Evolutionary conservation across 2,329 filamentous ascomycete species (phyloP).

Genomic region (Colletotrichum phormii): DNA sequence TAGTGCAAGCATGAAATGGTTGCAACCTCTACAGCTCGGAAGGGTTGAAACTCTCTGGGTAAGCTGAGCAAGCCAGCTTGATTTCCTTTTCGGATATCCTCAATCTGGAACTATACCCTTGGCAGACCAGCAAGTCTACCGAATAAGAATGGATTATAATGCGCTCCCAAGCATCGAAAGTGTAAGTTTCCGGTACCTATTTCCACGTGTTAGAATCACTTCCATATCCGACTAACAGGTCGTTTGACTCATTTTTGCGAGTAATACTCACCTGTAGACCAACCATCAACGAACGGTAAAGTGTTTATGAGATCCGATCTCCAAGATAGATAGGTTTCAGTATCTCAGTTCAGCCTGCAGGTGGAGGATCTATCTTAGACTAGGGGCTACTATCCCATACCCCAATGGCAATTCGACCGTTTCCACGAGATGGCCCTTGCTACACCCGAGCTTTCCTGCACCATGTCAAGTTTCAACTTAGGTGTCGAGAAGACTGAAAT

Average conservation of each 20-base stretch:
- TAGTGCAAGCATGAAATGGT: neutral
- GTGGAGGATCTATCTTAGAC: neutral
- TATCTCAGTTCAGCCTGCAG: neutral
- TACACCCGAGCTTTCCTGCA: neutral
- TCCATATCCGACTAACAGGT: neutral
- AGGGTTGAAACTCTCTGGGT: neutral
- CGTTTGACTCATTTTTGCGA: neutral
- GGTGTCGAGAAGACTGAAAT: neutral
- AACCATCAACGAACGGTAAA: neutral
- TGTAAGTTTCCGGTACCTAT: neutral
- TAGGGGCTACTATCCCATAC: neutral
- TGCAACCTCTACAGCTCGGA: neutral
- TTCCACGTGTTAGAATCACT: too few species aligned
- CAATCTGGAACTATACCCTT: conserved; percentile 13
- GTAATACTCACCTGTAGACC: neutral
- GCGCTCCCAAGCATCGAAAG: neutral
- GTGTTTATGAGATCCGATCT: neutral
- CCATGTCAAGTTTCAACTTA: neutral
- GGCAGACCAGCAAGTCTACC: neutral
- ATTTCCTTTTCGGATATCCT: neutral
- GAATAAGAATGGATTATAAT: neutral
- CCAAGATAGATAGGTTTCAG: neutral
- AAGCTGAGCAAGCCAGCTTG: neutral
- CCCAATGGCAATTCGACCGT: too few species aligned
- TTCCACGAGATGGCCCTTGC: neutral